These are phyloP conservation scores for Colletotrichum noveboracense DNA, from an alignment of 2,329 filamentous ascomycete species.

Conservation along the genomic window DNA sequence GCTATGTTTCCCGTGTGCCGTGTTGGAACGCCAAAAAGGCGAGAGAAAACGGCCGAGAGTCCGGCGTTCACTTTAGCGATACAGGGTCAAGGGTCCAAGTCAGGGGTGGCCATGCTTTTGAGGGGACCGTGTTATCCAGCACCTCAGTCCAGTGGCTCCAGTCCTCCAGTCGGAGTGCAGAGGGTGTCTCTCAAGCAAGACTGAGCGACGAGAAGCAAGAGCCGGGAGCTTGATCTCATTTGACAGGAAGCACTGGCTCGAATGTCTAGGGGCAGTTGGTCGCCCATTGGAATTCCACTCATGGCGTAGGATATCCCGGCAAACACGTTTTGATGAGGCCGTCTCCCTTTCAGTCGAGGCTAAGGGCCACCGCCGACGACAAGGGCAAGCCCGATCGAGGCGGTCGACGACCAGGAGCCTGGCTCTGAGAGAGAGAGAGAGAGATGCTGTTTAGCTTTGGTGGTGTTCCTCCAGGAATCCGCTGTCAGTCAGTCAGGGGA, in stretches of 20 bases:
- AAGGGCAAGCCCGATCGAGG: not conserved
- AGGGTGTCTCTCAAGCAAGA: not conserved
- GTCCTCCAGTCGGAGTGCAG: not conserved
- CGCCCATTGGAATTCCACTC: not conserved
- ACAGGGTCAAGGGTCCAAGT: not conserved
- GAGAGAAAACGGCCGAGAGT: not conserved
- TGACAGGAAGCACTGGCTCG: not conserved
- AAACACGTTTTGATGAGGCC: not conserved
- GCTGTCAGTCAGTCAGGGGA: not conserved
- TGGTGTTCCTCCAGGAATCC: not conserved
- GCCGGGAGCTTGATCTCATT: not conserved
- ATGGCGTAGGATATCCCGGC: not conserved
- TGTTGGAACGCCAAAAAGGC: not conserved
- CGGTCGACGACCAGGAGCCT: not conserved
- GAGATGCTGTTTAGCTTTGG: not conserved
- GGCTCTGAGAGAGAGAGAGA: not conserved
- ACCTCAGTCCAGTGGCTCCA: not conserved
- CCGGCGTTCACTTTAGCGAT: slow-evolving; percentile 1
- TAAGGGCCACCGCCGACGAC: not conserved
- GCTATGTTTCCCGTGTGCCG: not conserved
- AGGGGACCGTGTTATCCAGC: slow-evolving; percentile 1
- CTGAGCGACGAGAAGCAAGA: not conserved
- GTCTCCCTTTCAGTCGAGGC: not conserved
- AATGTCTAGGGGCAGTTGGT: not conserved
- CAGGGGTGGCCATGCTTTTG: not conserved